Evolutionary conservation across 768 basidiomycete species (phyloP).

Genomic region (Boletellus ananas): DNA sequence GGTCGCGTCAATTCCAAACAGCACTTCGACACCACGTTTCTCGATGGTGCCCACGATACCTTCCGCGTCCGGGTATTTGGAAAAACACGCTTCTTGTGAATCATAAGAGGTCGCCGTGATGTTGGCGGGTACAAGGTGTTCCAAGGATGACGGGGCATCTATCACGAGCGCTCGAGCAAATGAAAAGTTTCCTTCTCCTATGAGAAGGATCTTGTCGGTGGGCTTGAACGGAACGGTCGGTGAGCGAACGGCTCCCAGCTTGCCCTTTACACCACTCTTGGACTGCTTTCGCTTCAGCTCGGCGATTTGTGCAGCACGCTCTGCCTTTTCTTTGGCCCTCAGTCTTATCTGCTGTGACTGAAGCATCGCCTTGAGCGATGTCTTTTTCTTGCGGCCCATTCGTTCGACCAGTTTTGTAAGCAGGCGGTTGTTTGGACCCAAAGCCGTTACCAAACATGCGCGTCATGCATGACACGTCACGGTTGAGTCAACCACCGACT

Average conservation of each 20-base stretch:
- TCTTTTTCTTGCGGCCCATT: slow-evolving; percentile 49
- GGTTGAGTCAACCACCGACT: too few relatives aligned
- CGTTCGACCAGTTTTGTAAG: neutral
- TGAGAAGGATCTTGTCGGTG: slow-evolving; percentile 65
- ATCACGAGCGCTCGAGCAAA: slow-evolving; percentile 73
- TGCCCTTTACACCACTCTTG: slow-evolving; percentile 35
- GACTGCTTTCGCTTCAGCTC: slow-evolving; percentile 42
- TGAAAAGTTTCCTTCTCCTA: slow-evolving; percentile 97
- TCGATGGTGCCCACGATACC: slow-evolving; percentile 54
- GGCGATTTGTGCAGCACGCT: slow-evolving; percentile 39
- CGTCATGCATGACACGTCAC: slow-evolving; percentile 1
- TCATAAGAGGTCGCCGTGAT: slow-evolving; percentile 87
- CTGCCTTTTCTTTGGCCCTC: slow-evolving; percentile 59
- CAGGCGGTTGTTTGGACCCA: slow-evolving; percentile 29
- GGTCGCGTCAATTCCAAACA: slow-evolving; percentile 86
- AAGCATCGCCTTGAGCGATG: slow-evolving; percentile 59
- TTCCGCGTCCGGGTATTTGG: slow-evolving; percentile 77
- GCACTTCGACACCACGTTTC: slow-evolving; percentile 59
- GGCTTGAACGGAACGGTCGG: slow-evolving; percentile 61
- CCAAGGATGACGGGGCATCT: slow-evolving; percentile 42
- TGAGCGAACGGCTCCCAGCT: slow-evolving; percentile 27
- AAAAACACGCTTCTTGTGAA: slow-evolving; percentile 64
- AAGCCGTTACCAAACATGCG: slow-evolving; percentile 26
- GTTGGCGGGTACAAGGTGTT: slow-evolving; percentile 56
- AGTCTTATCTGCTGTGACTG: slow-evolving; percentile 67